These are phyloP conservation scores for Solanum paucissectum DNA, from an alignment of 257 asterid genomes.

Conservation along the genomic window DNA sequence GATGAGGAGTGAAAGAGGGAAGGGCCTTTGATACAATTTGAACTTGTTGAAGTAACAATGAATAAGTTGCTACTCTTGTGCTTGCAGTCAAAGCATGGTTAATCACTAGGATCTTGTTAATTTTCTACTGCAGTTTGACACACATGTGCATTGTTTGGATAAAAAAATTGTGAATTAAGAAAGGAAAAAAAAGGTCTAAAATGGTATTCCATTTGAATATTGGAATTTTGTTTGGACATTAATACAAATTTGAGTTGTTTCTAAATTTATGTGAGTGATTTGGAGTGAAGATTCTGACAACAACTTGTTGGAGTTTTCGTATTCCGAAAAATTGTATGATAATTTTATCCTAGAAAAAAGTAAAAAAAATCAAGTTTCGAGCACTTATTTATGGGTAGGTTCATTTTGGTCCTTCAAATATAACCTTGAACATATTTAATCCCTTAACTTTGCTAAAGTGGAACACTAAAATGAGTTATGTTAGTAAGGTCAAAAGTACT, in stretches of 20 bases:
- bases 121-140: background rate
- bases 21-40: background rate
- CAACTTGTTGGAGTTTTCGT: rapidly evolving
- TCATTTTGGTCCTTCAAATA: too few relatives aligned
- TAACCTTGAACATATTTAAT: too few relatives aligned
- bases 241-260: too few relatives aligned
- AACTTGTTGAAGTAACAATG: background rate
- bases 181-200: background rate
- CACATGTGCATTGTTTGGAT: background rate
- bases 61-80: background rate
- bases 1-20: background rate
- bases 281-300: background rate
- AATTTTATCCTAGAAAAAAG: background rate
- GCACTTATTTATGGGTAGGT: too few relatives aligned
- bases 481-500: too few relatives aligned
- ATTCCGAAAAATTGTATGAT: too few relatives aligned
- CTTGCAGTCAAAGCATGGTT: background rate
- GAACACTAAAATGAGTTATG: too few relatives aligned
- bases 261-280: background rate
- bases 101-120: background rate
- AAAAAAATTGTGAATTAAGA: background rate
- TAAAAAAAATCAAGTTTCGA: too few relatives aligned
- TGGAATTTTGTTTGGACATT: too few relatives aligned
- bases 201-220: background rate
- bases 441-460: too few relatives aligned